Base-by-base conservation (phyloP, 2,329 filamentous ascomycete genomes). In the Cercospora brassicicola region DNA sequence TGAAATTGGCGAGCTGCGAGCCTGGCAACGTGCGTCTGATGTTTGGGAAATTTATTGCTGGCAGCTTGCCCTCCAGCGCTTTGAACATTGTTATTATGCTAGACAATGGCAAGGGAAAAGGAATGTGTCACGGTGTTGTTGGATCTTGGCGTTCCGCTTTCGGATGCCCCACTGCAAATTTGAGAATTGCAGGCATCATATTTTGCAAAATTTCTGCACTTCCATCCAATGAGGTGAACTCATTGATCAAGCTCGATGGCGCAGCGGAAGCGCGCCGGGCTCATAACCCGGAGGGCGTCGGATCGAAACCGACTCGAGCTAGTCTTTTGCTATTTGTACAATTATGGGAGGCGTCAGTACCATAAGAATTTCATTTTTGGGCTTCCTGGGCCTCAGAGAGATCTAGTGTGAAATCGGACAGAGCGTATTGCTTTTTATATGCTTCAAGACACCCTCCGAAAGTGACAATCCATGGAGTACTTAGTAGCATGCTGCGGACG, bases 251-350 rank as follows among this genome's bases (percentile, higher is more conserved):
- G 55, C 55, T 57, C 55, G 55, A 57, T 57, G 55, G 55, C 55
- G 55, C 55, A 57, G 55, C 55, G 55, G 55, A 57, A 57, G 55
- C 55, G 55, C 55, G 63, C 64, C 64, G 64, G 64, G 64, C 64
- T 66, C 64, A 66, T 66, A 66, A 66, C 64, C 64, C 64, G 64
- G 64, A 66, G 64, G 64, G 30, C 64, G 55, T 33, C 18, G 39
- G 64, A 66, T 66, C 64, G 64, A 66, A 66, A 66, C 64, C 39
- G 36, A 62, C 31, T 48, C 45, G 57, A 61, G 64, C 64, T 56
- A 66, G 18, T 18, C 4, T 45, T 45, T 45, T 42, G 28, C 36
- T 33, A 13, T 53, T 45, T 56, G 51, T 39, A 60, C 23, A 20
- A 2, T 23, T 23, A 23, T 23, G 20, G 20, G 20, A 23, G 20